Evolutionary conservation across 2,329 filamentous ascomycete species (phyloP).

Genomic region (Microsporum audouinii): DNA sequence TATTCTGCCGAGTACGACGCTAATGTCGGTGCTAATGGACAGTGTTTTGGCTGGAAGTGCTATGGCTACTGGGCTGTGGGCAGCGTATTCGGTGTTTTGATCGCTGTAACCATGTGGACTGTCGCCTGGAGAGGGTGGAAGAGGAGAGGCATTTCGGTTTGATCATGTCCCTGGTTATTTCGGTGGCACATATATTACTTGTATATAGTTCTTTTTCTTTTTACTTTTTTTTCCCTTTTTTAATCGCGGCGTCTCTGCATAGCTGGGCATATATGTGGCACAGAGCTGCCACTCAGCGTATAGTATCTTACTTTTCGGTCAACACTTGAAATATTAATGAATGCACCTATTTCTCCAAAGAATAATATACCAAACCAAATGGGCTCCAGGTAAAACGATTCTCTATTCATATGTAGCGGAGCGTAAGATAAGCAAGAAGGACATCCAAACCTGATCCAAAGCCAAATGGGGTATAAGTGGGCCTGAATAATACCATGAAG

Average conservation of each 20-base stretch:
- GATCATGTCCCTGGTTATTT: background rate
- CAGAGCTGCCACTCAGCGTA: too few relatives aligned
- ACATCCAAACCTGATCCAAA: background rate
- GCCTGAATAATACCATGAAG: background rate
- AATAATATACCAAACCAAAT: too few relatives aligned
- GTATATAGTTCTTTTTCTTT: background rate
- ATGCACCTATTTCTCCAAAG: too few relatives aligned
- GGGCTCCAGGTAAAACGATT: too few relatives aligned
- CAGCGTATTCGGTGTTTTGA: conserved; percentile 57
- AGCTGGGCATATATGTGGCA: too few relatives aligned
- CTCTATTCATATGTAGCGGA: too few relatives aligned
- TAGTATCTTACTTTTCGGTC: too few relatives aligned
- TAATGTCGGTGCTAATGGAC: conserved; percentile 33
- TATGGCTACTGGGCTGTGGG: conserved; percentile 86
- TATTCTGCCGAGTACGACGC: conserved; percentile 50
- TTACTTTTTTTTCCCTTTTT: background rate
- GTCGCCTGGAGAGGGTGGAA: conserved; percentile 84
- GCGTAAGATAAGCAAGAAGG: background rate
- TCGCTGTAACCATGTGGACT: conserved; percentile 59
- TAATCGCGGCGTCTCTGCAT: too few relatives aligned
- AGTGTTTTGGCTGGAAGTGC: conserved; percentile 74
- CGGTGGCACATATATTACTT: background rate
- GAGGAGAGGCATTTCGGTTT: conserved; percentile 60
- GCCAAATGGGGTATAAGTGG: background rate
- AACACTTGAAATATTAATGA: too few relatives aligned